These are phyloP conservation scores for Bodo saltans DNA, from an alignment of 78 protist genomes.

Conservation along the genomic window DNA sequence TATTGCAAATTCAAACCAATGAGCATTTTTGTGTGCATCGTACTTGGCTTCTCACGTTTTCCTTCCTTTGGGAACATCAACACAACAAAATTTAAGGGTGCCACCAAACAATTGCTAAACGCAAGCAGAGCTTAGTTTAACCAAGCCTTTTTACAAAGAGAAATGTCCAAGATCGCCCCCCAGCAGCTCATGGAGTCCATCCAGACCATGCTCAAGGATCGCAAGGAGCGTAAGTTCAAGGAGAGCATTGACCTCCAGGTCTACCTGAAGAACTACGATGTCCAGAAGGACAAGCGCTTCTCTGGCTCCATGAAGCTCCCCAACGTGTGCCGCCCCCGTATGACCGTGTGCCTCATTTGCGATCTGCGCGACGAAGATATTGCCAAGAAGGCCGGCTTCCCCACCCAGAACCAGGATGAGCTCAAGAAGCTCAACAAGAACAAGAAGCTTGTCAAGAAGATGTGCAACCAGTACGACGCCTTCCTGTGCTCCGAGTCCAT, in stretches of 20 bases:
- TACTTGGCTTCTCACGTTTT: too few species aligned
- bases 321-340: conserved; percentile 43
- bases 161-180: conserved; percentile 27
- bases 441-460: not conserved
- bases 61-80: too few species aligned
- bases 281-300: conserved; percentile 99
- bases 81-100: too few species aligned
- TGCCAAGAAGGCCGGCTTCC: conserved; percentile 75
- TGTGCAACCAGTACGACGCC: not conserved
- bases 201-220: not conserved
- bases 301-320: conserved; percentile 77
- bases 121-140: too few species aligned
- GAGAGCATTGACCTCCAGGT: conserved; percentile 98
- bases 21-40: too few species aligned
- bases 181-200: not conserved
- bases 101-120: too few species aligned
- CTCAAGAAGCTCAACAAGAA: not conserved
- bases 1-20: too few species aligned
- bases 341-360: conserved; percentile 88
- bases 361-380: conserved; percentile 85
- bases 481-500: conserved; percentile 39
- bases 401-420: conserved; percentile 14
- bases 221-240: conserved; percentile 37
- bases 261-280: conserved; percentile 97
- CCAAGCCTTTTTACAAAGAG: too few species aligned